Conservation (phyloP, 2,329 filamentous ascomycete species). For the Neofusicoccum kwambonambiense region DNA sequence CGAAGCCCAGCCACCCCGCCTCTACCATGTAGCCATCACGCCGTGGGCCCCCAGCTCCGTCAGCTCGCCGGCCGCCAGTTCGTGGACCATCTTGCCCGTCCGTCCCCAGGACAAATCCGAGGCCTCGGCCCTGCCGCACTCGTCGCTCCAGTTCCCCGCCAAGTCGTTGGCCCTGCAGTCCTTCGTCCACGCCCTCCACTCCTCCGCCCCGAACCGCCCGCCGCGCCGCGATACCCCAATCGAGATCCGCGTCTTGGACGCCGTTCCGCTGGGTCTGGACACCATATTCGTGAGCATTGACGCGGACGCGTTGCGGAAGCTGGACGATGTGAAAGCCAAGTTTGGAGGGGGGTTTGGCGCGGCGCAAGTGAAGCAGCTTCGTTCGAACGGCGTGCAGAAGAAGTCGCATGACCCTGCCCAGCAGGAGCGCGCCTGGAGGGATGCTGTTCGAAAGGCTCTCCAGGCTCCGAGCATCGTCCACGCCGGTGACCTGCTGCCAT, state of each 20-base stretch:
- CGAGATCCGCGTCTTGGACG: constrained; percentile 80
- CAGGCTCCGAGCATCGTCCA: constrained; percentile 74
- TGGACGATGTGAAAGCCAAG: constrained; percentile 79
- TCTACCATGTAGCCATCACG: constrained; percentile 67
- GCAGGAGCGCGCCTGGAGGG: constrained; percentile 37
- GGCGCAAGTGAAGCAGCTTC: constrained; percentile 11
- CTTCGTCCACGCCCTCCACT: constrained; percentile 72
- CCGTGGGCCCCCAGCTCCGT: constrained; percentile 64
- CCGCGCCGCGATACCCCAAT: constrained; percentile 73
- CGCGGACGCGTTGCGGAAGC: constrained; percentile 71
- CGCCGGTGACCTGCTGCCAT: constrained; percentile 75
- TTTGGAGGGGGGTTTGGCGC: constrained; percentile 66
- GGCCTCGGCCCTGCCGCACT: constrained; percentile 56
- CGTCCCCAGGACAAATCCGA: constrained; percentile 40
- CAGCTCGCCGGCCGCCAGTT: constrained; percentile 56
- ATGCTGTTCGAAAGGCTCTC: constrained; percentile 68
- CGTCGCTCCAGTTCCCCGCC: constrained; percentile 76
- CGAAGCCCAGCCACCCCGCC: neutral
- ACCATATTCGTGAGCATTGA: constrained; percentile 86
- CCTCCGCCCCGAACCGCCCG: constrained; percentile 72
- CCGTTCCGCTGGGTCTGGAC: constrained; percentile 75
- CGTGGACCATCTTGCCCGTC: constrained; percentile 85
- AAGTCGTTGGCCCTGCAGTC: constrained; percentile 72
- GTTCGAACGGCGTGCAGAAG: constrained; percentile 32
- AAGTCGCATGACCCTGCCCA: constrained; percentile 19